Base-by-base conservation (phyloP, 208 protist genomes). In the Acanthamoeba lenticulata region DNA sequence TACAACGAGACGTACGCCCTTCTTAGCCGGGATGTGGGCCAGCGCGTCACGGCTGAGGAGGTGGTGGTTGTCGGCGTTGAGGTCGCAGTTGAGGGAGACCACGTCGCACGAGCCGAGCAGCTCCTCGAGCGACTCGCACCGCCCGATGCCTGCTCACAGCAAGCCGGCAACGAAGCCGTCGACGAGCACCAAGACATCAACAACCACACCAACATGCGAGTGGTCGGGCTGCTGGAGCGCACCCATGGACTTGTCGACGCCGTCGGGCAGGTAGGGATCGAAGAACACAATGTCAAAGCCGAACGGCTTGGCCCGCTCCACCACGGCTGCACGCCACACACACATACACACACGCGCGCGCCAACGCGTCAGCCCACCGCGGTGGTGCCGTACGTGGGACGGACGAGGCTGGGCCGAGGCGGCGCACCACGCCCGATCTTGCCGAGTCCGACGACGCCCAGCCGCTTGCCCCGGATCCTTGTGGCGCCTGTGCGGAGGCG, bases 271-370 rank as follows among this genome's bases (percentile, higher is more conserved):
- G 52, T 92, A 77, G 27, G 86, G 86, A 92, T 92, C 86, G 52
- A 72, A 92, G 86, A 92, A 92, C 32, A 9, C 27, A n/a, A 92
- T 67, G 11, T 92, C 40, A 27, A 92, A 92, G 34, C 86, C 86
- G 27, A 92, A 92, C 19, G 86, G 49, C 42, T 92, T 92, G 2
- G 86, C 86, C 24, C 86, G 2, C 62, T 69, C 40, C 27, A 19
- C 86, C 34, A 67, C 86, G 72, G 86, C 86, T 88, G 79, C 15
- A 32, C 2, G n/a, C n/a, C n/a, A n/a, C n/a, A n/a, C n/a, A n/a
- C n/a, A n/a, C n/a, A n/a, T n/a, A n/a, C n/a, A n/a, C n/a, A n/a
- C n/a, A n/a, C n/a, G n/a, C n/a, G n/a, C n/a, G n/a, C n/a, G n/a
- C n/a, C n/a, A n/a, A n/a, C n/a, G n/a, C n/a, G n/a, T n/a, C n/a